phyloP scores from a whole-genome alignment of 495 filamentous ascomycete genomes.

The Chaetomidium leptoderma region DNA sequence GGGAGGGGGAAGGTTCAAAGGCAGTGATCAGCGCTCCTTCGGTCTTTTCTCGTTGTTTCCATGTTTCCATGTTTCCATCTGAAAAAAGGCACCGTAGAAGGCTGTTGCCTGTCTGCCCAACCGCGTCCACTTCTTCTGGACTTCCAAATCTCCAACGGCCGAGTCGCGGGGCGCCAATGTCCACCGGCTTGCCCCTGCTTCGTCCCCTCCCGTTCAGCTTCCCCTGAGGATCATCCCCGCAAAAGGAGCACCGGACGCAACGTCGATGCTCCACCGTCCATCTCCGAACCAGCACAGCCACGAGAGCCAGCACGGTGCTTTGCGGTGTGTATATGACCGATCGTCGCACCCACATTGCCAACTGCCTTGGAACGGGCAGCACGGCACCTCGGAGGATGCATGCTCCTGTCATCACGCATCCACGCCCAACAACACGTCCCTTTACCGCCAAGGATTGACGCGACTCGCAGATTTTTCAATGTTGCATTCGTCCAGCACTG shows the following conservation, averaged over 20 bases:
- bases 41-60: background rate
- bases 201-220: background rate
- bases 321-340: conserved; percentile 8
- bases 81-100: background rate
- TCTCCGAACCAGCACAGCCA: background rate
- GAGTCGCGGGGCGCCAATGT: background rate
- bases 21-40: conserved; percentile 3
- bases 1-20: background rate
- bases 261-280: background rate
- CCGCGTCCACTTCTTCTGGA: too few species aligned
- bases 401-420: background rate
- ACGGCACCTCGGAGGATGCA: background rate
- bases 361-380: conserved; percentile 1
- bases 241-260: background rate
- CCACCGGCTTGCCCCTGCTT: background rate
- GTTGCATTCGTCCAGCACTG: background rate
- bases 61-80: background rate
- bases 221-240: background rate
- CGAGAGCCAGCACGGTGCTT: too few species aligned
- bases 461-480: too few species aligned
- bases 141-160: background rate
- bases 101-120: too few species aligned
- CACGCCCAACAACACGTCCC: background rate
- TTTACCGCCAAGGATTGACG: too few species aligned
- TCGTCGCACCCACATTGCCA: conserved; percentile 3